Evolutionary conservation across 768 basidiomycete species (phyloP), one percentile per base, ranked within the genome.

Genomic region (Pholiota microspora): DNA sequence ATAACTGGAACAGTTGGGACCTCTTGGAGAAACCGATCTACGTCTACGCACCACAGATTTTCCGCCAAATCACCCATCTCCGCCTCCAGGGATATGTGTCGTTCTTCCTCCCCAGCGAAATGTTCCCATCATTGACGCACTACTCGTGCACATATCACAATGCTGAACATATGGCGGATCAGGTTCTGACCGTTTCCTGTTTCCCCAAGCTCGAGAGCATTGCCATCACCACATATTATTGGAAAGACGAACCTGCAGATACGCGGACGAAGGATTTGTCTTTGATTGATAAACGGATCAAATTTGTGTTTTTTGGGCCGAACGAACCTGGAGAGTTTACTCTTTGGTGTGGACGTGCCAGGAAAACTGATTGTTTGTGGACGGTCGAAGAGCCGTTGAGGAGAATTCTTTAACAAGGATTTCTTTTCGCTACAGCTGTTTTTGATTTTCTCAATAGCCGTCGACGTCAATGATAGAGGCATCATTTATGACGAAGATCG

Each of bases 1-100:
- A 42, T 23, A 48, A 48, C 8, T 32, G 29, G 29, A 18, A 31
- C 7, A n/a, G 46, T 18, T 21, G 28, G 29, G 2, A 31, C 28
- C 8, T 13, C 21, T 29, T 18, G 8, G 28, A 18, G 6, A n/a
- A 32, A 32, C 46, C 29, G 13, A 3, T 29, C 18, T 29, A 48
- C 23, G 7, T 15, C 28, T 32, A 48, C 27, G 32, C 16, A 4
- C 28, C 16, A 9, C 23, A 53, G 16, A 47, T 61, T n/a, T 61
- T 58, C 32, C 54, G 44, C 2, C 60, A 57, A 28, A 61, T 62
- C 13, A 65, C 61, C 9, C 64, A 62, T 46, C 64, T 65, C 21
- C 64, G 64, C 10, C 24, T 64, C 10, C 62, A 64, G 29, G 62
- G 57, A 18, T 42, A 21, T n/a, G 23, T 55, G 13, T 48, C 56